Evolutionary conservation across 2,329 filamentous ascomycete species (phyloP), one percentile per base, ranked within the genome.

Genomic region (Colletotrichum costaricense): DNA sequence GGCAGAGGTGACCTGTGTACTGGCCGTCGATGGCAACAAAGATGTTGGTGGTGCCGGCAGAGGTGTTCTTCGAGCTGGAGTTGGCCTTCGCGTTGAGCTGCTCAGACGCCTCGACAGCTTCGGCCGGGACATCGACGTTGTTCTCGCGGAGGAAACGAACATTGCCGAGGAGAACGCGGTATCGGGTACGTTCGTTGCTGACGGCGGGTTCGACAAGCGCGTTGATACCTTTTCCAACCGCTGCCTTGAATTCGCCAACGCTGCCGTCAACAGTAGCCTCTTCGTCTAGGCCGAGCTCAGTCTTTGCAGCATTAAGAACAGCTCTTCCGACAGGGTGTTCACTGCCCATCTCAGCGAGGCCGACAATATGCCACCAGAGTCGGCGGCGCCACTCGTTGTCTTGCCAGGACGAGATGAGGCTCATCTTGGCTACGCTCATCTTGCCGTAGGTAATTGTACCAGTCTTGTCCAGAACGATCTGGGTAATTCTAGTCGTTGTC

Each of bases 241-340:
- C 88, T 5, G 93, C 94, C 78, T 93, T 90, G 81, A 99, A 98
- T 42, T 97, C 93, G 67, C 94, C 94, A 52, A 97, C 89, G 76
- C 90, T 94, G 60, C 97, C 97, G 73, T 97, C 93, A 38, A 98
- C 88, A 22, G 91, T 89, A 8, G 90, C 93, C 71, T 97, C 95
- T 2, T 87, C 81, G 19, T 90, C 91, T 52, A 98, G 82, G 4
- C 91, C 91, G 9, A 98, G 90, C 80, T 96, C 91, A 2, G 89
- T 86, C 77, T 94, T 95, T 4, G 96, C 95, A 33, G 92, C 91
- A 1, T 85, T 83, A 6, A 97, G 86, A 64, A 98, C 94, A 16
- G 97, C 96, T 78, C 92, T 94, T n/a, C 95, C 97, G 69, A 98
- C 94, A 1, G 97, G 97, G 80, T 99, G 97, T 83, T 99, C 97